Conservation (phyloP, 371 early-diverging fungal species). For the Mucor lusitanicus region DNA sequence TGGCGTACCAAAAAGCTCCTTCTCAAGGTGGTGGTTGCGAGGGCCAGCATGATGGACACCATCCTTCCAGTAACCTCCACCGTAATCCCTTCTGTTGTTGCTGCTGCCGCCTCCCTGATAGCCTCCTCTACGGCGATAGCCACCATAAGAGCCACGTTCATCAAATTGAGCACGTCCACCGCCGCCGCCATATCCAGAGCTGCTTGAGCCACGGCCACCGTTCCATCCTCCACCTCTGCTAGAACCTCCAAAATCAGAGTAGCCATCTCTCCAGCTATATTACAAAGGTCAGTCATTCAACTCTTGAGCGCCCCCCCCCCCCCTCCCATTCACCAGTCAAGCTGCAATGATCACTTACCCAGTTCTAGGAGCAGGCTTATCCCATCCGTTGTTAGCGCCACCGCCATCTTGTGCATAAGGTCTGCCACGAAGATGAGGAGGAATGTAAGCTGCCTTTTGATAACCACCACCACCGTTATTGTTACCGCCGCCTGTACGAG, state of each 20-base stretch:
- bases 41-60: constrained; percentile 72
- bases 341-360: not conserved
- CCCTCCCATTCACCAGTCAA: not conserved
- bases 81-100: constrained; percentile 40
- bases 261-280: constrained; percentile 14
- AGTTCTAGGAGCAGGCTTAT: constrained; percentile 19
- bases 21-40: constrained; percentile 75
- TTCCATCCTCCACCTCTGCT: constrained; percentile 24
- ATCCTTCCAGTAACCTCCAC: constrained; percentile 68
- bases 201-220: constrained; percentile 40
- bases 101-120: constrained; percentile 9
- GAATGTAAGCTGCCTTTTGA: constrained; percentile 47
- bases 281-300: no score
- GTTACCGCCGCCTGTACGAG: constrained; percentile 13
- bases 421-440: constrained; percentile 52
- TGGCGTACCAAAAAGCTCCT: constrained; percentile 73
- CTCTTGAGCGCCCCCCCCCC: no score
- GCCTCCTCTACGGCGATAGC: constrained; percentile 36
- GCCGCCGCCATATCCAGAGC: constrained; percentile 40
- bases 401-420: constrained; percentile 7
- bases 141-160: constrained; percentile 56
- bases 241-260: constrained; percentile 16
- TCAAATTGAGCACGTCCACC: constrained; percentile 29
- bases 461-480: not conserved
- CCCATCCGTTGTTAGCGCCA: constrained; percentile 11